A percentile compares a stretch with the other conserved stretches of the same genome.
phyloP scores from a whole-genome alignment of 306 rosid genomes.

The Adenanthera pavonina region DNA sequence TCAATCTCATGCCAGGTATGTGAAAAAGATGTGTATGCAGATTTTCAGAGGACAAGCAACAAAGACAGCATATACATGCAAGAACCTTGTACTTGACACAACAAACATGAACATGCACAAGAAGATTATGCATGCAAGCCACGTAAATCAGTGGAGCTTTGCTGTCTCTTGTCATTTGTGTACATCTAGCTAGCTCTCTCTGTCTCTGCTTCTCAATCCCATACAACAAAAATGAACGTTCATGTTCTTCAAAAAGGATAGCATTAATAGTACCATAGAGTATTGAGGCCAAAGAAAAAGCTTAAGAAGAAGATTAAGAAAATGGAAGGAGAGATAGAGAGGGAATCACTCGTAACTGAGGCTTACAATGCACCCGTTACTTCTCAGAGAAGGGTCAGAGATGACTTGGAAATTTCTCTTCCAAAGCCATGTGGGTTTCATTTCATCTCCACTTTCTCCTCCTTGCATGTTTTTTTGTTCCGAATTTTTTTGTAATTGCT shows the following conservation, averaged over 20 bases:
- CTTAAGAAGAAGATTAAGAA: constrained; percentile 3
- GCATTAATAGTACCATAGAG: neutral
- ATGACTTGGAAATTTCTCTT: constrained; percentile 69
- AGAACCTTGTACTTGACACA: neutral
- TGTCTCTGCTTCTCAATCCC: neutral
- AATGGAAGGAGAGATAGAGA: constrained; percentile 57
- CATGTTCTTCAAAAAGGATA: neutral
- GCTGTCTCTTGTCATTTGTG: constrained; percentile 10
- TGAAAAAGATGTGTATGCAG: neutral
- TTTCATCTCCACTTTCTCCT: neutral
- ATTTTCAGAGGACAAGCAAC: neutral
- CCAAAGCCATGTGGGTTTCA: constrained; percentile 73
- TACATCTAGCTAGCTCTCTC: neutral
- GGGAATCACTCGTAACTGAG: constrained; percentile 64
- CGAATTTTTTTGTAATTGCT: neutral
- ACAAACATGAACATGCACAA: neutral
- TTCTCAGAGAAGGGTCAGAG: constrained; percentile 64
- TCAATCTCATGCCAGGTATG: neutral
- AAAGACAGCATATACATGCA: neutral
- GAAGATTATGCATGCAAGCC: neutral
- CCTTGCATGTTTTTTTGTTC: neutral
- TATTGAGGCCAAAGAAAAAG: constrained; percentile 22
- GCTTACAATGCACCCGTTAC: constrained; percentile 67
- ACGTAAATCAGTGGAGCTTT: neutral
- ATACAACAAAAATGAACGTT: neutral